These are phyloP conservation scores for Haberlea rhodopensis DNA, from an alignment of 257 asterid species.

Conservation along the genomic window DNA sequence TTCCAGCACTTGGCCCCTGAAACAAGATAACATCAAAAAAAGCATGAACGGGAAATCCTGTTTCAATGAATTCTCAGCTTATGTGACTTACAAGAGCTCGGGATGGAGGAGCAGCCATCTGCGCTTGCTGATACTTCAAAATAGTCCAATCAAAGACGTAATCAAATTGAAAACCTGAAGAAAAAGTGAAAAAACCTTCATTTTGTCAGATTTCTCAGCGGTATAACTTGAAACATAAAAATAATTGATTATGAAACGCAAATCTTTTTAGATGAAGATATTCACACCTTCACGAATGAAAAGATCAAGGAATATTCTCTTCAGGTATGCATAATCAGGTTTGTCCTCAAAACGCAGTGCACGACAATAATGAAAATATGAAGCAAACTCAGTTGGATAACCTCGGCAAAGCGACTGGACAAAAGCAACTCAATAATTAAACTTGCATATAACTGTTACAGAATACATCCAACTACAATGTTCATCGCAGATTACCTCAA, in stretches of 20 bases:
- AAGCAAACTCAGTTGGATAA: constrained; percentile 37
- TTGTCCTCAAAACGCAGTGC: constrained; percentile 33
- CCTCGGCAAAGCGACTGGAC: constrained; percentile 35
- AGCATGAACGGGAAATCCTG: constrained; percentile 10
- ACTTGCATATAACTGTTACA: neutral
- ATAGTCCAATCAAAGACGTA: constrained; percentile 39
- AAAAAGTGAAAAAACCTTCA: neutral
- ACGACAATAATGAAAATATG: constrained; percentile 34
- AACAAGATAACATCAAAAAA: constrained; percentile 18
- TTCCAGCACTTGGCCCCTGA: constrained; percentile 75
- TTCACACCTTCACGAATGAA: constrained; percentile 24
- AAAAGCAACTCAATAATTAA: neutral
- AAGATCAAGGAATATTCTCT: constrained; percentile 28
- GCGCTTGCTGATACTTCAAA: constrained; percentile 28
- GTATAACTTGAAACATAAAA: neutral
- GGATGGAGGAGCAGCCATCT: constrained; percentile 32
- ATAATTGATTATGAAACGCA: neutral
- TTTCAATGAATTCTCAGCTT: constrained; percentile 4
- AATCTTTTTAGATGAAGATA: neutral
- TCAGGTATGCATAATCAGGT: constrained; percentile 32
- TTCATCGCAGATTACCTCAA: constrained; percentile 32
- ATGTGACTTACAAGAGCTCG: constrained; percentile 59
- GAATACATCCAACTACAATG: neutral
- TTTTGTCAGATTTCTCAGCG: neutral
- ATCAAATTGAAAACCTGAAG: constrained; percentile 34